Evolutionary conservation across 2,329 filamentous ascomycete species (phyloP).

Genomic region (Claviceps africana): DNA sequence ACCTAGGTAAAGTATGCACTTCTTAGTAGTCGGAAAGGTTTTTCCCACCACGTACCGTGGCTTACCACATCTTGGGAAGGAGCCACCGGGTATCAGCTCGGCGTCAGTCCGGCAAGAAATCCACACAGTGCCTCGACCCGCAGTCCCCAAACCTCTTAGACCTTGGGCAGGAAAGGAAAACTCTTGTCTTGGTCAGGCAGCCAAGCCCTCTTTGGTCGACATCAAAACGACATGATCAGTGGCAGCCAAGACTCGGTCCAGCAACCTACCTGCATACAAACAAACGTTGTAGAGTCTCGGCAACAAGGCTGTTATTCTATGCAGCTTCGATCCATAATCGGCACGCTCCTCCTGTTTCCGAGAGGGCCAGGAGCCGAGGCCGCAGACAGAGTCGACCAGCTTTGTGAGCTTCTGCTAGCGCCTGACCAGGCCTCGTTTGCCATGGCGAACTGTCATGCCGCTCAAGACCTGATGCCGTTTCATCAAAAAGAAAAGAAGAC

Average conservation of each 20-base stretch:
- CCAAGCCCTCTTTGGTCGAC: background rate
- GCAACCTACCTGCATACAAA: background rate
- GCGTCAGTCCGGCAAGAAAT: background rate
- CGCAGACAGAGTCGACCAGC: background rate
- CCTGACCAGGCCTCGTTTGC: background rate
- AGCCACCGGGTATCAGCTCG: background rate
- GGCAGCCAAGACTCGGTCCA: constrained; percentile 1
- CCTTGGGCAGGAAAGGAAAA: background rate
- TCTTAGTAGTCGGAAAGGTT: background rate
- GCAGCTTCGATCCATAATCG: background rate
- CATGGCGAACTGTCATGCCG: no score
- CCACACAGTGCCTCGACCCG: background rate
- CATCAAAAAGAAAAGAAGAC: no score
- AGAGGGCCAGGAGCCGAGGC: no score
- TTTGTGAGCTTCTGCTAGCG: constrained; percentile 3
- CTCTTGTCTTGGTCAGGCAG: no score
- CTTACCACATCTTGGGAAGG: background rate
- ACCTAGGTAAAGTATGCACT: no score
- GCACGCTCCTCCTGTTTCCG: no score
- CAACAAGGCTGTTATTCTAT: background rate
- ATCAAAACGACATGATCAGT: background rate
- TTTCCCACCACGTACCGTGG: background rate
- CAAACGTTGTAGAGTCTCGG: background rate
- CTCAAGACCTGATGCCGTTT: no score
- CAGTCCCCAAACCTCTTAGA: background rate